Evolutionary conservation across 768 basidiomycete species (phyloP).

Genomic region (Coprinopsis cinerea): DNA sequence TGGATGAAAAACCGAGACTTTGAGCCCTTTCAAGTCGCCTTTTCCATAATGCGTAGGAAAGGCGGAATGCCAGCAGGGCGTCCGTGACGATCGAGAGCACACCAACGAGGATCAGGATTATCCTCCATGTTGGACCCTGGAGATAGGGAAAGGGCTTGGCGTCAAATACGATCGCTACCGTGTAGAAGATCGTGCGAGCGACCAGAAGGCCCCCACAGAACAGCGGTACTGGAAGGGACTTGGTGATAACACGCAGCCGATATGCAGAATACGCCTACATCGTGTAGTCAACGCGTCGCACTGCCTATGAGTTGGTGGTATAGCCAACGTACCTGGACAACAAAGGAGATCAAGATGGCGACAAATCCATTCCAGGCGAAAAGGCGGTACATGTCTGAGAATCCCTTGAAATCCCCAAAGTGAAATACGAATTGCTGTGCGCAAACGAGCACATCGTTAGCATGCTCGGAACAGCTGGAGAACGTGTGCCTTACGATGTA

Average conservation of each 20-base stretch:
- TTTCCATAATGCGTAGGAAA: neutral
- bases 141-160: neutral
- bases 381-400: neutral
- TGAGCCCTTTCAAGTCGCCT: neutral
- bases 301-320: neutral
- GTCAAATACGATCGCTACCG: neutral
- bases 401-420: slow-evolving; percentile 1
- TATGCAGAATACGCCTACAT: neutral
- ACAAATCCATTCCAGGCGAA: slow-evolving; percentile 7
- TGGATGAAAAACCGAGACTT: neutral
- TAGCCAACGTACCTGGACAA: slow-evolving; percentile 8
- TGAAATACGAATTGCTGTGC: slow-evolving; percentile 9
- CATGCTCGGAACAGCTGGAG: too few species aligned
- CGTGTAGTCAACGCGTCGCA: neutral
- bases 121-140: neutral
- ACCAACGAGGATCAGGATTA: neutral
- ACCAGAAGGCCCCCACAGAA: neutral
- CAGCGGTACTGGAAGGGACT: neutral
- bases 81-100: neutral
- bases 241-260: neutral
- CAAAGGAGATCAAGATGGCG: slow-evolving; percentile 10
- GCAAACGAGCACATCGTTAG: neutral
- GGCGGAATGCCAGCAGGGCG: neutral
- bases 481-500: slow-evolving; percentile 5
- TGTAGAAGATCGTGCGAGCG: neutral